Base-by-base conservation (phyloP, 192 early-diverging fungal species). In the Podila epicladia region DNA sequence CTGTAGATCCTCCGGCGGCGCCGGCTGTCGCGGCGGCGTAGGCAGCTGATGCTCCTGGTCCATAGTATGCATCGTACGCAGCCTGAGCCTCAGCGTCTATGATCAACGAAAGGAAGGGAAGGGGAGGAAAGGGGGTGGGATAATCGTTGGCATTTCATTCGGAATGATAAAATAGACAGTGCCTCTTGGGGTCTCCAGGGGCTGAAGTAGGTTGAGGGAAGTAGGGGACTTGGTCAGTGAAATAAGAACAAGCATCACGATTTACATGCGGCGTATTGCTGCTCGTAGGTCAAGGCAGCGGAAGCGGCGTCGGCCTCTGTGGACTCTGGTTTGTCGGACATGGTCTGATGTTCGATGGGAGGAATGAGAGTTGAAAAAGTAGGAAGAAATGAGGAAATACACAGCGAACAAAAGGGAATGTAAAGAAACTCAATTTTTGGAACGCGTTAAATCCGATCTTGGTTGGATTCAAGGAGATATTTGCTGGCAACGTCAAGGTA, bases 21-120 rank as follows among this genome's bases (percentile, higher is more conserved):
- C 58, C 17, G 2, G 53, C 24, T 31, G 65, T 19, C 19, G 65
- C 41, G 31, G 58, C 64, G 22, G 74, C 74, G 65, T 76, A 76
- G 15, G 74, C 74, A 53, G 74, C 74, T 8, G 71, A 80, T 0
- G 77, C 77, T 58, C 77, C 77, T 31, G 71, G 65, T n/a, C 77
- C 77, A 32, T 80, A 73, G 41, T 80, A 80, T 24, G 77, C 77
- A 45, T 80, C 77, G 60, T 80, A 80, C 51, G 77, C 77, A 28
- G 77, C 77, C 37, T 76, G 74, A 20, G 74, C 74, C 48, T 76
- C 74, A 15, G 68, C 67, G 53, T 76, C 74, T 76, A 70, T 37
- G 35, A 37, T 64, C 41, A 17, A 20, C 22, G 26, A 61, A 32
- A 32, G 26, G 28, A 29, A 31, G 31, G 24, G 58, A 31, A 35